These are phyloP conservation scores for Wickerhamiella brachini DNA, from an alignment of 805 yeast species.

Conservation along the genomic window DNA sequence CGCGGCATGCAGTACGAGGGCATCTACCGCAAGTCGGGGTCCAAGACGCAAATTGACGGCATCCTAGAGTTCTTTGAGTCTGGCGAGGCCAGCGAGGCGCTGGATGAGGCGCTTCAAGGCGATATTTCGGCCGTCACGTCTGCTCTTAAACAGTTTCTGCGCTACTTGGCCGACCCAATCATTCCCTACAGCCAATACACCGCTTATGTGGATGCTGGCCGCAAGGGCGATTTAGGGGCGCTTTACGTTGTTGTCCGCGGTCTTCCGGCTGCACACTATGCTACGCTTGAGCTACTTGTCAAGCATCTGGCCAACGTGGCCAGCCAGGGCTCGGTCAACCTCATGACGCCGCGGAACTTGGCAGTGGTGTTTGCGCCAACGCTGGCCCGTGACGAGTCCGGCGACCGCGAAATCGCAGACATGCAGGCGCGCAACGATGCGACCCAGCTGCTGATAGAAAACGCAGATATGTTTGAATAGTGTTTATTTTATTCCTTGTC, in stretches of 20 bases:
- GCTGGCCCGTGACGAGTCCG: slow-evolving; percentile 59
- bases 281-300: slow-evolving; percentile 41
- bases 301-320: slow-evolving; percentile 54
- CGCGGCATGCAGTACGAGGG: slow-evolving; percentile 75
- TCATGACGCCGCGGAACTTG: slow-evolving; percentile 73
- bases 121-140: slow-evolving; percentile 83
- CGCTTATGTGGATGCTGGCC: slow-evolving; percentile 43
- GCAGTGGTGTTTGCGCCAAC: slow-evolving; percentile 95
- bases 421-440: slow-evolving; percentile 68
- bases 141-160: slow-evolving; percentile 73
- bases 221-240: slow-evolving; percentile 27
- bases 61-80: slow-evolving; percentile 29
- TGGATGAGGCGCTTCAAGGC: slow-evolving; percentile 29
- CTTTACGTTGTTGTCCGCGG: slow-evolving; percentile 33
- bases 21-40: slow-evolving; percentile 80
- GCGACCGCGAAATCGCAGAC: slow-evolving; percentile 72
- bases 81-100: slow-evolving; percentile 25
- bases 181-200: slow-evolving; percentile 60
- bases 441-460: slow-evolving; percentile 50
- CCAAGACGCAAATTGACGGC: slow-evolving; percentile 48
- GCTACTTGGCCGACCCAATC: slow-evolving; percentile 75
- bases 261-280: slow-evolving; percentile 57
- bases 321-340: slow-evolving; percentile 38
- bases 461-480: slow-evolving; percentile 10
- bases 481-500: too few species aligned